phyloP scores from a whole-genome alignment of 345 rosid genomes.

The Dipteronia dyeriana region DNA sequence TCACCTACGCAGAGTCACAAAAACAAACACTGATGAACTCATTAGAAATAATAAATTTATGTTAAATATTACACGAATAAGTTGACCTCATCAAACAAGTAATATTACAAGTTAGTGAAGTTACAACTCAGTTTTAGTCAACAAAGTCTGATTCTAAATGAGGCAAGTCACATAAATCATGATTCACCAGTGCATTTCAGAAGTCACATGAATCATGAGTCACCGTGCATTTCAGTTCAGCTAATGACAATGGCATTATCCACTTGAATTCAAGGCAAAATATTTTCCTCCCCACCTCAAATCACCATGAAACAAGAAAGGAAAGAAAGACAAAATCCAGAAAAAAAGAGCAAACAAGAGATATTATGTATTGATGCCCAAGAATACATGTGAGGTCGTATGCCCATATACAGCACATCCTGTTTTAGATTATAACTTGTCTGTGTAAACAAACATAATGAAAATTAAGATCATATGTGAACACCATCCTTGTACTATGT shows the following conservation, averaged over 20 bases:
- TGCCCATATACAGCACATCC: not conserved
- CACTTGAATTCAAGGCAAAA: not conserved
- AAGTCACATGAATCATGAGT: not conserved
- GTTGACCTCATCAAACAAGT: not conserved
- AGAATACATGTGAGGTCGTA: not conserved
- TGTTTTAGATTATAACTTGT: not conserved
- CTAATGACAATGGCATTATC: not conserved
- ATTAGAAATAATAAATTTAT: not conserved
- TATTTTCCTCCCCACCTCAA: not conserved
- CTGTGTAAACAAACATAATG: not conserved
- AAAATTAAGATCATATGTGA: not conserved
- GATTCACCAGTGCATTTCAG: not conserved
- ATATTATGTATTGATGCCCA: not conserved
- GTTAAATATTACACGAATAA: not conserved
- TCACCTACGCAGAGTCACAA: constrained; percentile 59
- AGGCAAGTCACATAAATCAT: not conserved
- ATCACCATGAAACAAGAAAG: not conserved
- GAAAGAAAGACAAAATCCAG: not conserved
- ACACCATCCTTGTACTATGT: not conserved
- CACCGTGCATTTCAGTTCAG: not conserved
- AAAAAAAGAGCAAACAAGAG: too few relatives aligned
- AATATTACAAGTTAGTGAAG: not conserved
- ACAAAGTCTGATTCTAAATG: not conserved
- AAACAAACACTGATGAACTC: constrained; percentile 2
- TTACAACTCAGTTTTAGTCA: not conserved